A percentile compares a stretch with the other conserved stretches of the same genome.
Conservation (phyloP, 2,329 filamentous ascomycete genomes). For the Colletotrichum sansevieriae region DNA sequence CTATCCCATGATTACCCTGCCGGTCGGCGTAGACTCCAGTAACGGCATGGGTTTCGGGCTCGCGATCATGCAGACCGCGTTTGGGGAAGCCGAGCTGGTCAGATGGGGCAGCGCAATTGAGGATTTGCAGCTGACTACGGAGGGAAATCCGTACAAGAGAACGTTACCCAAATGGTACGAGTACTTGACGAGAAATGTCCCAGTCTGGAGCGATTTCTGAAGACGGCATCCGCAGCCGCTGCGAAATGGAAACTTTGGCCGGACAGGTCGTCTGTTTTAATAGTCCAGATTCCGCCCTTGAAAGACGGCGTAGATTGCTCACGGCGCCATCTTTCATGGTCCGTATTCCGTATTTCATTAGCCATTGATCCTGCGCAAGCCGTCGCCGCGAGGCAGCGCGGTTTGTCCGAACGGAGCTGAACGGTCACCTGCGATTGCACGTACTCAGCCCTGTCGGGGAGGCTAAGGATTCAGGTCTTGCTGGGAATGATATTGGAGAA, state of each 20-base stretch:
- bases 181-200: conserved; percentile 61
- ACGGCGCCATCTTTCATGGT: too few relatives aligned
- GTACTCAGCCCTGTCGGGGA: too few relatives aligned
- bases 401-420: too few relatives aligned
- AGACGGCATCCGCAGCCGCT: neutral
- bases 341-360: too few relatives aligned
- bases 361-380: too few relatives aligned
- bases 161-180: conserved; percentile 65
- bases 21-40: conserved; percentile 68
- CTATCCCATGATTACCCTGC: conserved; percentile 79
- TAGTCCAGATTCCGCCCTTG: too few relatives aligned
- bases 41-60: conserved; percentile 72
- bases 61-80: conserved; percentile 70
- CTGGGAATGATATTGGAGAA: too few relatives aligned
- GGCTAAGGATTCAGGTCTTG: too few relatives aligned
- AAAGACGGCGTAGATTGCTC: neutral
- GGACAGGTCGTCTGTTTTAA: too few relatives aligned
- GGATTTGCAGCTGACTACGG: conserved; percentile 62
- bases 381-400: too few relatives aligned
- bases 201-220: conserved; percentile 44
- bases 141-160: conserved; percentile 59
- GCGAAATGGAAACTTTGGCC: neutral
- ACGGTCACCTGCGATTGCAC: too few relatives aligned
- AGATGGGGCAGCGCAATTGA: conserved; percentile 75
- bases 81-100: conserved; percentile 69